A percentile compares a stretch with the other conserved stretches of the same genome.
Conservation (phyloP, 1,284 basidiomycete genomes). For the Tilletia setariae region DNA sequence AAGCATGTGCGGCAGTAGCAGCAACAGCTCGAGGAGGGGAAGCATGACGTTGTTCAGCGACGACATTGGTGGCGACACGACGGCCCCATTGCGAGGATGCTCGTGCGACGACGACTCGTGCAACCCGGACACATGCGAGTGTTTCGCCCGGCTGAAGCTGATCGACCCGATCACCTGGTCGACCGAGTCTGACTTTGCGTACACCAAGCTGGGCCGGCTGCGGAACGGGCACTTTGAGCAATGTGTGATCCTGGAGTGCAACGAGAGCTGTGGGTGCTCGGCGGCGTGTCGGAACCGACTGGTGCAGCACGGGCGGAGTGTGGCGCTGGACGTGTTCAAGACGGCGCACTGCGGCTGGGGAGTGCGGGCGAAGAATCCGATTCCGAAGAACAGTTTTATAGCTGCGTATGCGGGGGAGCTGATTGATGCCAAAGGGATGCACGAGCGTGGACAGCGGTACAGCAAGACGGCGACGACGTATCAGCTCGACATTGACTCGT, state of each 20-base stretch:
- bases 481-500: constrained; percentile 72
- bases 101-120: constrained; percentile 33
- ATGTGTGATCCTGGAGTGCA: constrained; percentile 79
- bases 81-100: constrained; percentile 23
- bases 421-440: constrained; percentile 66
- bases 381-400: constrained; percentile 69
- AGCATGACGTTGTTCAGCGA: too few relatives aligned
- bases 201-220: constrained; percentile 26
- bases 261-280: constrained; percentile 73
- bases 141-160: constrained; percentile 18
- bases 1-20: neutral
- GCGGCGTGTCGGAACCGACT: constrained; percentile 78
- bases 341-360: constrained; percentile 66
- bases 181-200: constrained; percentile 20
- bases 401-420: constrained; percentile 83
- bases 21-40: too few relatives aligned
- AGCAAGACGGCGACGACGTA: constrained; percentile 71
- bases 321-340: constrained; percentile 59
- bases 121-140: constrained; percentile 35
- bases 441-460: constrained; percentile 68
- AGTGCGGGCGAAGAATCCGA: constrained; percentile 51
- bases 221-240: constrained; percentile 7
- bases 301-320: constrained; percentile 71
- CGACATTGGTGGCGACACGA: neutral
- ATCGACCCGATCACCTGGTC: constrained; percentile 16